Percentiles rank a stretch among this genome's conserved stretches.
Evolutionary conservation across 106 monocot genomes (phyloP).

Genomic region (Dendrobium catenatum): DNA sequence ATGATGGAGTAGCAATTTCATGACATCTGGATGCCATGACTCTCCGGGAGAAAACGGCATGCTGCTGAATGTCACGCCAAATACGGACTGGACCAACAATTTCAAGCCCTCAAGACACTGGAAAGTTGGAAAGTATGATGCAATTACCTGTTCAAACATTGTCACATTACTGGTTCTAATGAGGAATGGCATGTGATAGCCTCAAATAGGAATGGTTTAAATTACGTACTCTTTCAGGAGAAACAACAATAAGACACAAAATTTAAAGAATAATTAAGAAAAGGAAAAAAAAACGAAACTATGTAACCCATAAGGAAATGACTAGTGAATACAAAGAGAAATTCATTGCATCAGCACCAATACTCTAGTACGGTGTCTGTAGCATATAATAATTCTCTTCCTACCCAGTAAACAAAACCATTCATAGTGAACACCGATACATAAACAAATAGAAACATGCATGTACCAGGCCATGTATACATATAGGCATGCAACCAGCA

Average conservation of each 20-base stretch:
- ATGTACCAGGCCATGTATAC: not conserved
- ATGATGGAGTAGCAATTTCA: slow-evolving; percentile 78
- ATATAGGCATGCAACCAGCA: not conserved
- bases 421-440: not conserved
- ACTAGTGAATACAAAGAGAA: not conserved
- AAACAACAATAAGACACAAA: not conserved
- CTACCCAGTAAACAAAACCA: not conserved
- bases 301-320: not conserved
- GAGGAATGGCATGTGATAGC: not conserved
- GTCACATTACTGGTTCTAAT: not conserved
- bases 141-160: slow-evolving; percentile 40
- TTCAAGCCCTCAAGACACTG: slow-evolving; percentile 81
- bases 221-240: not conserved
- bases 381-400: not conserved
- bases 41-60: slow-evolving; percentile 61
- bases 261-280: not conserved
- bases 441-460: not conserved
- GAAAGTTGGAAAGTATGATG: slow-evolving; percentile 67
- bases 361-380: not conserved
- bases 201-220: not conserved
- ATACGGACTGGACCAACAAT: slow-evolving; percentile 73
- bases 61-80: slow-evolving; percentile 63
- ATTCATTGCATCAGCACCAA: not conserved
- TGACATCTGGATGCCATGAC: slow-evolving; percentile 91
- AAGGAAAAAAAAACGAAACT: not conserved